A percentile compares a stretch with the other conserved stretches of the same genome.
Conservation (phyloP, 164 flowering plant species). For the Liriodendron chinense region DNA sequence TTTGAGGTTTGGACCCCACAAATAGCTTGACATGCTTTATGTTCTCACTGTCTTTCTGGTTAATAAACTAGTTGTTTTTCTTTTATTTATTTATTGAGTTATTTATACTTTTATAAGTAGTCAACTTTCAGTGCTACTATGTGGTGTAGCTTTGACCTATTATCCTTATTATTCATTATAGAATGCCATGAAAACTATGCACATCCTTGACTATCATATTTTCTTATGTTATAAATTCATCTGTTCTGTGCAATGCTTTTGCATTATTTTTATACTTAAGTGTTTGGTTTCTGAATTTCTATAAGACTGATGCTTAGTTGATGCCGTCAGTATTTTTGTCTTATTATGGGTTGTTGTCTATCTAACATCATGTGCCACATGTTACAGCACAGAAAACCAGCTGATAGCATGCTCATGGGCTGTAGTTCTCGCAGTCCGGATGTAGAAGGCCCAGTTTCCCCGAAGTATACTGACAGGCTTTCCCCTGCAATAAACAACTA, state of each 20-base stretch:
- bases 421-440: conserved; percentile 80
- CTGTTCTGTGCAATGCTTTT: too few species aligned
- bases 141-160: too few species aligned
- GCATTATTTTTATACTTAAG: too few species aligned
- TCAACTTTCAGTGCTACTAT: too few species aligned
- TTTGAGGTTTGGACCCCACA: conserved; percentile 65
- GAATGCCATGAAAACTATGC: not conserved
- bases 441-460: conserved; percentile 74
- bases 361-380: conserved; percentile 2
- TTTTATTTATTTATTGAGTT: too few species aligned
- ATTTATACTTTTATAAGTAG: too few species aligned
- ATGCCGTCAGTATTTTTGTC: too few species aligned
- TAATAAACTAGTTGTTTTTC: too few species aligned
- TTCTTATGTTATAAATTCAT: not conserved
- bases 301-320: too few species aligned
- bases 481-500: conserved; percentile 94
- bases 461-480: conserved; percentile 90
- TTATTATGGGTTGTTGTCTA: not conserved
- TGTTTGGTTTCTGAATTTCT: too few species aligned
- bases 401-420: conserved; percentile 81
- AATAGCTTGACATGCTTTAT: not conserved
- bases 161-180: too few species aligned
- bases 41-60: not conserved
- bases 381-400: conserved; percentile 82
- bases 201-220: not conserved